Evolutionary conservation across 2,329 filamentous ascomycete species (phyloP), one percentile per base, ranked within the genome.

Genomic region (Didymella sp.): DNA sequence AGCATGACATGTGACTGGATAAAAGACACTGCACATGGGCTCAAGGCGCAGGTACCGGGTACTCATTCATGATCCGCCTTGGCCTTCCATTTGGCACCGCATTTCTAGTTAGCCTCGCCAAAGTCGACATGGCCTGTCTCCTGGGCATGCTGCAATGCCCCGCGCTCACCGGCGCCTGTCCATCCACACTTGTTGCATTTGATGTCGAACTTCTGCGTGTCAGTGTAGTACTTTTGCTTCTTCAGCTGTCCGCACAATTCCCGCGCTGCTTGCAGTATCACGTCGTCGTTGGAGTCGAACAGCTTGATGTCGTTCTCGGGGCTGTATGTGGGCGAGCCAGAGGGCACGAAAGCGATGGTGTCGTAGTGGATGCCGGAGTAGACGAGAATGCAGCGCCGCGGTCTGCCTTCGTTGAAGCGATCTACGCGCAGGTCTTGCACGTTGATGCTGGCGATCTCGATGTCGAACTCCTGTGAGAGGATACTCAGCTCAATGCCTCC

Each of bases 311-410:
- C 94, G 61, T 88, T 85, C 24, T 95, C 90, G 0, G 91, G 86
- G 7, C 88, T 85, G 11, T 85, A 79, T 43, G 86, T 63, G 77
- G 82, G 61, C 82, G 84, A 21, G 81, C 87, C 35, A 84, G 86
- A 17, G 0, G 74, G 74, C 5, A 87, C 88, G 63, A 96, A 86
- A 0, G 90, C 92, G 58, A 97, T 88, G 6, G 91, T 89, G 76
- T 97, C 94, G 77, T 97, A 97, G 74, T 97, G 93, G 47, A 97
- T 95, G 2, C 92, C 92, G 0, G 90, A 94, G 77, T 96, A 97
- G 0, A 96, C 88, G 22, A 97, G 80, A 24, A 96, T 87, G 69
- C 91, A 93, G 6, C 91, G 84, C 37, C 83, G 85, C 30, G 79
- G 75, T 50, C 58, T 52, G 1, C 87, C 86, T 71, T 95, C 90